Evolutionary conservation across 1,284 basidiomycete genomes (phyloP).

Genomic region (Papiliotrema laurentii): DNA sequence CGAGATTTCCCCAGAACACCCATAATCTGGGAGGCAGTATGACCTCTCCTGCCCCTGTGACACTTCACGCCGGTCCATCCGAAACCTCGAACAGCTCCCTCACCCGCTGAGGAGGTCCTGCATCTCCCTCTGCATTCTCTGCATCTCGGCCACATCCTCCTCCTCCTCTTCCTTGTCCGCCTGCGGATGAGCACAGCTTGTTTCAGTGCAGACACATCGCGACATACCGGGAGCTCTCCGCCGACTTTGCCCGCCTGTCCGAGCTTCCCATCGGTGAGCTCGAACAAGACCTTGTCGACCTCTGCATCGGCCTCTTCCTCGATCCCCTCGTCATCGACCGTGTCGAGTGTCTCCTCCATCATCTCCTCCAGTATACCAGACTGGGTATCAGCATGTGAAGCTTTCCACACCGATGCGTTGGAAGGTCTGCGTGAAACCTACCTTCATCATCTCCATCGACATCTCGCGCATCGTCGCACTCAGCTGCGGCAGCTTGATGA

Average conservation of each 20-base stretch:
- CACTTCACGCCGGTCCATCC: too few relatives aligned
- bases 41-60: too few relatives aligned
- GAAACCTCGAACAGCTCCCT: too few relatives aligned
- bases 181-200: neutral
- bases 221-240: slow-evolving; percentile 71
- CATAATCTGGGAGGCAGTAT: too few relatives aligned
- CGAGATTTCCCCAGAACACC: too few relatives aligned
- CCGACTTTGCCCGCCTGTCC: slow-evolving; percentile 73
- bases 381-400: slow-evolving; percentile 48
- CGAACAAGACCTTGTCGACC: slow-evolving; percentile 93
- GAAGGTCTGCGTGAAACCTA: slow-evolving; percentile 39
- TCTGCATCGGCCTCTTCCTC: slow-evolving; percentile 97
- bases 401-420: neutral
- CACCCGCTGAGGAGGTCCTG: slow-evolving; percentile 74
- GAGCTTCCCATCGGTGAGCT: slow-evolving; percentile 93
- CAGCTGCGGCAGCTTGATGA: slow-evolving; percentile 89
- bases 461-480: slow-evolving; percentile 92
- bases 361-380: slow-evolving; percentile 92
- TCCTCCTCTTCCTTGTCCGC: slow-evolving; percentile 55
- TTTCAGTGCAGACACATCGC: neutral
- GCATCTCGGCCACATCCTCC: slow-evolving; percentile 76
- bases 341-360: slow-evolving; percentile 76
- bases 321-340: slow-evolving; percentile 81
- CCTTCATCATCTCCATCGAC: slow-evolving; percentile 99
- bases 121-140: slow-evolving; percentile 78